These are phyloP conservation scores for Arabidopsis suecica DNA, from an alignment of 345 rosid species.

Conservation along the genomic window DNA sequence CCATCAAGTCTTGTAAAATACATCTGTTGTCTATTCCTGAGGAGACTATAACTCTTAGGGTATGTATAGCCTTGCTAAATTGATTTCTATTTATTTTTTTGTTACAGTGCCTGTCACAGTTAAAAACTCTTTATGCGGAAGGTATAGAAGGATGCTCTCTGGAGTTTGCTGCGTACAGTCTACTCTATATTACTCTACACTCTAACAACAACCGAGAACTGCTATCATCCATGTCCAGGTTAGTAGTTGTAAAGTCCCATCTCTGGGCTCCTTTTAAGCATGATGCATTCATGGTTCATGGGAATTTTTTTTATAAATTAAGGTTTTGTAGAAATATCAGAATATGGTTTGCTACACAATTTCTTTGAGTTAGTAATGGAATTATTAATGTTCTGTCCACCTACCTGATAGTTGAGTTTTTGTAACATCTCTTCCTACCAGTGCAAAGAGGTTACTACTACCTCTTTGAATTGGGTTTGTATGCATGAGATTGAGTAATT, in stretches of 20 bases:
- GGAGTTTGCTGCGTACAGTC: slow-evolving; percentile 94
- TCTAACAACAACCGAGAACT: slow-evolving; percentile 86
- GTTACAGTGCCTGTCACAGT: slow-evolving; percentile 92
- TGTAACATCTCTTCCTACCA: slow-evolving; percentile 25
- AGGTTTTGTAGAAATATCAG: slow-evolving; percentile 9
- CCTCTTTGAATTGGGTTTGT: slow-evolving; percentile 20
- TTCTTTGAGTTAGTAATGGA: slow-evolving; percentile 9
- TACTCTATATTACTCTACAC: slow-evolving; percentile 89
- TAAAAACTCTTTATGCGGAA: slow-evolving; percentile 87
- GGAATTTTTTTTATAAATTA: slow-evolving; percentile 6
- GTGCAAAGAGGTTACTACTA: slow-evolving; percentile 32
- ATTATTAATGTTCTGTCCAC: slow-evolving; percentile 12
- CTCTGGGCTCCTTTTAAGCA: slow-evolving; percentile 26
- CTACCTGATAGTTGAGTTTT: slow-evolving; percentile 12
- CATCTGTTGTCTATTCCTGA: slow-evolving; percentile 17
- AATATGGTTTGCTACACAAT: slow-evolving; percentile 12
- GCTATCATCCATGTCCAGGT: slow-evolving; percentile 91
- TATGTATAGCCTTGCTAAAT: slow-evolving; percentile 19
- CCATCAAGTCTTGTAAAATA: slow-evolving; percentile 29
- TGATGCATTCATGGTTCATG: neutral
- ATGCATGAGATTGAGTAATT: slow-evolving; percentile 20
- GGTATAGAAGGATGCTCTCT: slow-evolving; percentile 89
- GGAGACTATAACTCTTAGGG: slow-evolving; percentile 6
- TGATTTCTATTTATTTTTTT: slow-evolving; percentile 34
- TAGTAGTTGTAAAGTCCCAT: slow-evolving; percentile 34